Evolutionary conservation across 306 rosid genomes (phyloP), one percentile per base, ranked within the genome.

Genomic region (Pueraria montana): DNA sequence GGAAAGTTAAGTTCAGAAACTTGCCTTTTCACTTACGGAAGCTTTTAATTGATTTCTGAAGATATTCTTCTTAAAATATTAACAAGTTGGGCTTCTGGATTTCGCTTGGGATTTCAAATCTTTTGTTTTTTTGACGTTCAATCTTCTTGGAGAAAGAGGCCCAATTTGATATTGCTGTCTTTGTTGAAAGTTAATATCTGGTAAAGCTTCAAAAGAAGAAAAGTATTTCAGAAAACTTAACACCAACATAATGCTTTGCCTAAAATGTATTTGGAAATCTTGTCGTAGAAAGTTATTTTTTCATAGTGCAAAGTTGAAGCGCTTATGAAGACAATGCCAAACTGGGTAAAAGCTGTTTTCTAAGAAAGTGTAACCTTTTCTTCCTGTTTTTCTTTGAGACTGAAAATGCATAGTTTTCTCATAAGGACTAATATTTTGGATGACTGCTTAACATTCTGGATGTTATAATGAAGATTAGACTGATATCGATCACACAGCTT

Each of bases 381-480:
- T 17, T 18, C 42, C 1, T 11, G 23, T 69, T 21, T 34, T 20
- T 11, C 8, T 52, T 4, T 26, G 3, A 81, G 77, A 50, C 56
- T 90, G 82, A 76, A 77, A 66, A 67, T 64, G 89, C 40, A 87
- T 91, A 12, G 69, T 83, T 49, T 92, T 89, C 70, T 71, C 23
- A 8, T 80, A 11, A 82, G 62, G 58, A 90, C 93, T 49, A 21
- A 38, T 86, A 88, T 81, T 94, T 80, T 66, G 89, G 74, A 89
- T 92, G 91, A 90, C 73, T 94, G 80, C 76, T 88, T 63, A 86
- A 81, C 85, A 4, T 78, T 79, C 80, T 85, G 52, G 94, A 91
- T 84, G 88, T 89, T 81, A 78, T 87, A 72, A 86, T 87, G 91
- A 92, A 91, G 88, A 87, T 88, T 68, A 91, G 88, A 2, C 94